Conservation (phyloP, 176 grass and related monocot species). For the Lolium perenne region DNA sequence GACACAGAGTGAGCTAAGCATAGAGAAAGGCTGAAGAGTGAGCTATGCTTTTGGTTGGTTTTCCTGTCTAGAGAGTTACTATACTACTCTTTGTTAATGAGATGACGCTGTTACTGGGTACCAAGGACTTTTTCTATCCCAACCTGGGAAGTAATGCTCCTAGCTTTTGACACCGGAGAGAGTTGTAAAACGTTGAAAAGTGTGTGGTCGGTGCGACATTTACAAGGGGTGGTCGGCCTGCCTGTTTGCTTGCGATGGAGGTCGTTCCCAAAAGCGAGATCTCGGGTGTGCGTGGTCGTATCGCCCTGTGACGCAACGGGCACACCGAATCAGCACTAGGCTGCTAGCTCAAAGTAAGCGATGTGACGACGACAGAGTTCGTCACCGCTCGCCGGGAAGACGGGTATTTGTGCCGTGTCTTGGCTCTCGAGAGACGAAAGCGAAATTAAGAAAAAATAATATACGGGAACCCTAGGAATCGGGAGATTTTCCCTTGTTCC, state of each 20-base stretch:
- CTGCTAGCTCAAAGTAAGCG: neutral
- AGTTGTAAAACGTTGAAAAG: neutral
- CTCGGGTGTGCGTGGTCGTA: neutral
- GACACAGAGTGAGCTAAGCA: no score
- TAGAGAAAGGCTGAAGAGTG: neutral
- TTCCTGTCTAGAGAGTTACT: neutral
- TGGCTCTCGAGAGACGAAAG: neutral
- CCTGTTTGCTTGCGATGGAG: neutral
- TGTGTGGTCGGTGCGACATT: constrained; percentile 22
- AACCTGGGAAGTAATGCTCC: neutral
- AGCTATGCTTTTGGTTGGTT: neutral
- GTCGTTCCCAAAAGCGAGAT: neutral
- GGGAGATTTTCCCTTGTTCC: neutral
- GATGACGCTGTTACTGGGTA: neutral
- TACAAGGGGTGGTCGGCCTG: neutral
- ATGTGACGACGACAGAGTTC: neutral
- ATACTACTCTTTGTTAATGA: neutral
- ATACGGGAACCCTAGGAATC: no score
- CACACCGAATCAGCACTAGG: neutral
- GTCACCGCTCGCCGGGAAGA: neutral
- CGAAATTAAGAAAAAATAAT: neutral
- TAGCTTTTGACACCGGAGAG: neutral
- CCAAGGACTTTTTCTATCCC: neutral
- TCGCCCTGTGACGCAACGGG: constrained; percentile 5
- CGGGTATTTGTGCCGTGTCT: neutral